These are phyloP conservation scores for Colletotrichum endophyticum DNA, from an alignment of 2,329 filamentous ascomycete genomes.

Conservation along the genomic window DNA sequence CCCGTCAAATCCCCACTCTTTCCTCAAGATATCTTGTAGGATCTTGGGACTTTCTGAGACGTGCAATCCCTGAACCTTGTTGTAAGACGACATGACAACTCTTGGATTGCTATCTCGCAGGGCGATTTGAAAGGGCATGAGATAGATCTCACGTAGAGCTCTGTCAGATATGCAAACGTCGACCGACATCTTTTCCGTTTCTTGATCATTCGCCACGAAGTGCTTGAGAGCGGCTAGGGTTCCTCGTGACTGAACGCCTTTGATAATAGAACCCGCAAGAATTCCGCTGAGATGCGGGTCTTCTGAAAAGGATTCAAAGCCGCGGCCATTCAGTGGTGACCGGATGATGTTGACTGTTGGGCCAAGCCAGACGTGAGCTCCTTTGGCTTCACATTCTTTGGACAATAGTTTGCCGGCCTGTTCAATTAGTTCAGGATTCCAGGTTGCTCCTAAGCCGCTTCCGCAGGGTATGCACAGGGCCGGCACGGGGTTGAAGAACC, in stretches of 20 bases:
- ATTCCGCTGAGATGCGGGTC: conserved; percentile 62
- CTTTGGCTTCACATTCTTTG: conserved; percentile 58
- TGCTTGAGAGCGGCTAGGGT: conserved; percentile 64
- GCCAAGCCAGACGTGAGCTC: conserved; percentile 62
- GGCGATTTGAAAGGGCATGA: conserved; percentile 61
- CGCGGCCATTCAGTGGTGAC: conserved; percentile 62
- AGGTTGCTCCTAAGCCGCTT: conserved; percentile 62
- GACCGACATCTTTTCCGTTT: conserved; percentile 62
- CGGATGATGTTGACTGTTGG: conserved; percentile 69
- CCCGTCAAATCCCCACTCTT: conserved; percentile 63
- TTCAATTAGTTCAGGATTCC: conserved; percentile 57
- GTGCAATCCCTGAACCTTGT: conserved; percentile 61
- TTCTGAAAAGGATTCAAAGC: conserved; percentile 64
- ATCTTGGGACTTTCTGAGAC: conserved; percentile 59
- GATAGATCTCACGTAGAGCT: conserved; percentile 63
- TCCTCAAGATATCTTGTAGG: conserved; percentile 54
- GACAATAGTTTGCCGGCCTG: conserved; percentile 56
- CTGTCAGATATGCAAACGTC: conserved; percentile 59
- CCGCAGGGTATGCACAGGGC: conserved; percentile 66
- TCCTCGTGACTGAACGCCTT: conserved; percentile 60
- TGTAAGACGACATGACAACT: conserved; percentile 66
- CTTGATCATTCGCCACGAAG: conserved; percentile 67
- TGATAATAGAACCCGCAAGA: conserved; percentile 56
- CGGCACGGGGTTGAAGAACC: conserved; percentile 68
- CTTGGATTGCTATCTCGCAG: conserved; percentile 56